Evolutionary conservation across 2,329 filamentous ascomycete genomes (phyloP), one percentile per base, ranked within the genome.

Genomic region (Phoma sp.): DNA sequence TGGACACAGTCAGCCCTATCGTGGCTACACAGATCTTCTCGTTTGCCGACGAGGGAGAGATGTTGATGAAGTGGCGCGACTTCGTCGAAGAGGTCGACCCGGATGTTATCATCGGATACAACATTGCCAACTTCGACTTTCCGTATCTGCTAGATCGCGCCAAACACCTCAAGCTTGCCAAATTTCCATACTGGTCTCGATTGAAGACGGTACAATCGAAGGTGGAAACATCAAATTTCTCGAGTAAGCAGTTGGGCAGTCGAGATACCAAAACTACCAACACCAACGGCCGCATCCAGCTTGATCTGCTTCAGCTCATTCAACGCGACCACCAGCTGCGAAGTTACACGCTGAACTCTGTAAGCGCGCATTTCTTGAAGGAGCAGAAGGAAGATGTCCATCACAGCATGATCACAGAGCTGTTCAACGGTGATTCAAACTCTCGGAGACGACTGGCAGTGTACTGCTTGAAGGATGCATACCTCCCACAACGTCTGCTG

Each of bases 371-470:
- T 61, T 99, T 99, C 69, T 75, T 99, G 23, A 92, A 92, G 41
- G 95, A 99, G 73, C 95, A 99, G 72, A 99, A 99, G 72, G 95
- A 99, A 77, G 95, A 99, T 75, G 95, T 99, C 2, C 95, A 99
- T 70, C 88, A 99, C 77, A 97, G 93, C 2, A 99, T 99, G 92
- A 99, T 99, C 67, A 99, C 96, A 0, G 96, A 98, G 70, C 79
- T 99, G 3, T 97, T 93, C 82, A 98, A 99, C 71, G 95, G 95
- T 57, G 97, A 95, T 0, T 88, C 93, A 0, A 95, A 99, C 71
- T 96, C 93, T 4, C 82, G 95, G 61, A 86, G 96, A 66, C 88
- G 95, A 77, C 79, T 99, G 43, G 95, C 95, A 1, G 85, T 99
- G 1, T 99, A 99, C 79, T 99, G 95, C 77, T 77, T 99, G 62